These are phyloP conservation scores for Inga oerstediana DNA, from an alignment of 306 rosid species.

Conservation along the genomic window DNA sequence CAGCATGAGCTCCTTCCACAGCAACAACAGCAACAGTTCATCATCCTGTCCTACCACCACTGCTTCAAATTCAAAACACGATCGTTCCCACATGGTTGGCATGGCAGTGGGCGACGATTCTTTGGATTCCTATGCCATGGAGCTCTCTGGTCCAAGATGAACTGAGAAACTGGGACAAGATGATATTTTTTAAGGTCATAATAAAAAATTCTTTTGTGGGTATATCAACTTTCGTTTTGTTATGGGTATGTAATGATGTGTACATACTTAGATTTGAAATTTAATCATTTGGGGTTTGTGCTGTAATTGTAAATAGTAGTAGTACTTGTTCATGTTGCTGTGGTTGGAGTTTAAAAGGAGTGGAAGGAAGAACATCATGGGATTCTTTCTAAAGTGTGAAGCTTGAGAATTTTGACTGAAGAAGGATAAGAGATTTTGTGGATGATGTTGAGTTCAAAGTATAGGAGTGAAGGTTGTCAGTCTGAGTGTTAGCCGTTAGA, in stretches of 20 bases:
- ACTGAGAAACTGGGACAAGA: slow-evolving; percentile 33
- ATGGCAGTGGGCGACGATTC: slow-evolving; percentile 65
- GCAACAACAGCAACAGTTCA: slow-evolving; percentile 47
- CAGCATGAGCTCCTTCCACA: slow-evolving; percentile 41
- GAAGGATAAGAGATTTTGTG: not conserved
- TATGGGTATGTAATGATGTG: slow-evolving; percentile 16
- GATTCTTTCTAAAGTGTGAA: slow-evolving; percentile 26
- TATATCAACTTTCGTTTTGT: not conserved
- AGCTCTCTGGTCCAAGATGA: slow-evolving; percentile 73
- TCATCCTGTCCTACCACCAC: slow-evolving; percentile 31
- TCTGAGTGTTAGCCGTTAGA: slow-evolving; percentile 15
- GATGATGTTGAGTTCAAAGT: slow-evolving; percentile 19
- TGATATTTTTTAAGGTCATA: slow-evolving; percentile 6
- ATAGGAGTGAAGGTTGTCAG: slow-evolving; percentile 9
- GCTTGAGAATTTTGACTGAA: slow-evolving; percentile 18
- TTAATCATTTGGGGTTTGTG: slow-evolving; percentile 13
- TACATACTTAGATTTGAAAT: slow-evolving; percentile 3
- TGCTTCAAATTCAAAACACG: slow-evolving; percentile 45
- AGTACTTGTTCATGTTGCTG: not conserved
- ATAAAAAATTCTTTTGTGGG: slow-evolving; percentile 25
- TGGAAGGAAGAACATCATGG: slow-evolving; percentile 4
- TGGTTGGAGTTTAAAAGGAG: not conserved
- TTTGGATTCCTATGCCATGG: slow-evolving; percentile 75
- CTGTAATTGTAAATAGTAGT: slow-evolving; percentile 23
- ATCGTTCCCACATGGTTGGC: slow-evolving; percentile 54